Evolutionary conservation across 129 eudicot genomes (phyloP).

Genomic region (Escallonia rubra): DNA sequence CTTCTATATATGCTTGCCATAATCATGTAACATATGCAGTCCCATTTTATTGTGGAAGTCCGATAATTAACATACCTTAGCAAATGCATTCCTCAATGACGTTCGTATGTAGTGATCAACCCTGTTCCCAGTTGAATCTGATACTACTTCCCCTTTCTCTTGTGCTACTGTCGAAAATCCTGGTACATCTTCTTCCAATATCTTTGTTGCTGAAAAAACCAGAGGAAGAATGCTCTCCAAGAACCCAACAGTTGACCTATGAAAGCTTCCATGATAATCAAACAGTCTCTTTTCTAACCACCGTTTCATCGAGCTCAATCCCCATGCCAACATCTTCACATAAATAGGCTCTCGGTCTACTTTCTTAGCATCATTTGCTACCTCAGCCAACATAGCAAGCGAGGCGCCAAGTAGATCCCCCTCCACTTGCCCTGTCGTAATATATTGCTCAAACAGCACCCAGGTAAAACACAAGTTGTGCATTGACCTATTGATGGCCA

Average conservation of each 20-base stretch:
- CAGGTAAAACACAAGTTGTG: constrained; percentile 87
- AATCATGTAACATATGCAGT: too few species aligned
- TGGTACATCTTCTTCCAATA: constrained; percentile 52
- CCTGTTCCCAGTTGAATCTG: constrained; percentile 49
- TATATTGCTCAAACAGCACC: constrained; percentile 74
- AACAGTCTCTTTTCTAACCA: constrained; percentile 71
- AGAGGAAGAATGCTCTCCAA: constrained; percentile 70
- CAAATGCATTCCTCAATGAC: constrained; percentile 63
- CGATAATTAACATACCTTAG: constrained; percentile 40
- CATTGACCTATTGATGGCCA: constrained; percentile 57
- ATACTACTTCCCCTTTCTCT: constrained; percentile 30
- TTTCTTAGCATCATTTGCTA: constrained; percentile 69
- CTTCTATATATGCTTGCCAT: too few species aligned
- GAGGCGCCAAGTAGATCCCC: constrained; percentile 69
- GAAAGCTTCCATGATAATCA: constrained; percentile 49
- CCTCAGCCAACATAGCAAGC: constrained; percentile 63
- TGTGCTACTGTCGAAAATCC: constrained; percentile 17
- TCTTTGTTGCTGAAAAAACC: constrained; percentile 49
- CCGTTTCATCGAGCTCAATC: constrained; percentile 42
- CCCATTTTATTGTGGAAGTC: too few species aligned
- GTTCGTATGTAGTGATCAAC: constrained; percentile 79
- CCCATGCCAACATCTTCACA: constrained; percentile 48
- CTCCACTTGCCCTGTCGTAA: constrained; percentile 67
- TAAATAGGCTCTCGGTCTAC: constrained; percentile 55
- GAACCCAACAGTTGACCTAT: constrained; percentile 27